Percentiles rank a stretch among this genome's conserved stretches.
Conservation (phyloP, 2,329 filamentous ascomycete species). For the Keithomyces neogunnii region DNA sequence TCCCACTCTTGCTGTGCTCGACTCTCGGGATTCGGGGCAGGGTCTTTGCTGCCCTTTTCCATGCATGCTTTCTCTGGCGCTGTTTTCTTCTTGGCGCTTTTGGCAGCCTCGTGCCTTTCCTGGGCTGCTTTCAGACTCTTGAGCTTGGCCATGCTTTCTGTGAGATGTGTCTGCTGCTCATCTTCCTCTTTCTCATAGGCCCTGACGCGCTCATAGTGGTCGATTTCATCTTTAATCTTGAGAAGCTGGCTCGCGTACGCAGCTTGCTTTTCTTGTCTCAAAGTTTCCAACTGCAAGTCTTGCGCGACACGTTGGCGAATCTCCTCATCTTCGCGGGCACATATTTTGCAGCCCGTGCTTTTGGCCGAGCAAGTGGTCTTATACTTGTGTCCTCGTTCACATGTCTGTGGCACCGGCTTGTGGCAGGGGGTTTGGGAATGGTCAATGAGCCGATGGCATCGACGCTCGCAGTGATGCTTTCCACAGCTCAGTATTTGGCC, state of each 20-base stretch:
- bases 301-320: constrained; percentile 32
- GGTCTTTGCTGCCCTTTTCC: neutral
- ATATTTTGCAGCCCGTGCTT: constrained; percentile 38
- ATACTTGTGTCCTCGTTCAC: constrained; percentile 41
- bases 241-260: constrained; percentile 36
- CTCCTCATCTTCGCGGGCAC: constrained; percentile 40
- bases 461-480: constrained; percentile 46
- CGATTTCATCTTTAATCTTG: constrained; percentile 45
- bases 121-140: constrained; percentile 26
- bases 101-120: constrained; percentile 6
- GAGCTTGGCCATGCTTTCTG: constrained; percentile 39
- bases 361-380: constrained; percentile 35
- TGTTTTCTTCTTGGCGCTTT: constrained; percentile 3
- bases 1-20: constrained; percentile 50
- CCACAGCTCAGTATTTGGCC: constrained; percentile 44
- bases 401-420: constrained; percentile 32
- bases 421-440: constrained; percentile 40
- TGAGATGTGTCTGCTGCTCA: constrained; percentile 32
- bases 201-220: constrained; percentile 32
- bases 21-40: neutral
- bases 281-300: constrained; percentile 42
- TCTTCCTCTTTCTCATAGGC: constrained; percentile 36
- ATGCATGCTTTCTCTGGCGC: neutral
- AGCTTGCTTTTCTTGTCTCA: constrained; percentile 33
- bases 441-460: constrained; percentile 54